Conservation (phyloP, 1,284 basidiomycete genomes). For the Irpex sp. region DNA sequence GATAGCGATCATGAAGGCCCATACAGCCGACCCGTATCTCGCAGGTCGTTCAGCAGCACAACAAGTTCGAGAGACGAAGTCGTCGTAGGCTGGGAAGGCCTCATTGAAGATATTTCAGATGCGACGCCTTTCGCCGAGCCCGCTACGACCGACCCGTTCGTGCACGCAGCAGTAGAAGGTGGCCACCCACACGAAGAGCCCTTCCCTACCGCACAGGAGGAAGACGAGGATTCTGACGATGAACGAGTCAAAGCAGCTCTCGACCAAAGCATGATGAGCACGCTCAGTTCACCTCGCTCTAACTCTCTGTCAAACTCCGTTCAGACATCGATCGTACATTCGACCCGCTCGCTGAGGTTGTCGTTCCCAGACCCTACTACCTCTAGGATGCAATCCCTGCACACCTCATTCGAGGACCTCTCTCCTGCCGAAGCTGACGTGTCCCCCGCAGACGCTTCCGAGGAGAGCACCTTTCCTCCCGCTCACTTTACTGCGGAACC, state of each 20-base stretch:
- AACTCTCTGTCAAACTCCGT: conserved; percentile 42
- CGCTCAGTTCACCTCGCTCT: conserved; percentile 65
- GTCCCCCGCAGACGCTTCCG: conserved; percentile 17
- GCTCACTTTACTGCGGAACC: conserved; percentile 31
- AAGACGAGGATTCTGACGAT: conserved; percentile 40
- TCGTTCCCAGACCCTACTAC: conserved; percentile 77
- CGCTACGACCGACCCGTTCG: background rate
- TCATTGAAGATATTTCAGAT: conserved; percentile 56
- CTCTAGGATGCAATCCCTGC: conserved; percentile 47
- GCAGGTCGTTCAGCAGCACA: conserved; percentile 63
- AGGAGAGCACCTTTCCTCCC: conserved; percentile 6
- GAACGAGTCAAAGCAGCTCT: conserved; percentile 68
- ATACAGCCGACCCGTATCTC: conserved; percentile 49
- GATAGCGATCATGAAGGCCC: conserved; percentile 58
- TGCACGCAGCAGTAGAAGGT: background rate
- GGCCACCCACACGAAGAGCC: conserved; percentile 17
- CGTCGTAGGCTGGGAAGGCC: conserved; percentile 71
- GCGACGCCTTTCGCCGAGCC: conserved; percentile 25
- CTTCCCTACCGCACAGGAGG: conserved; percentile 19
- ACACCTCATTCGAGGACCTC: conserved; percentile 49
- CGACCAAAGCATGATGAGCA: conserved; percentile 77
- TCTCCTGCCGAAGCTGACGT: conserved; percentile 28
- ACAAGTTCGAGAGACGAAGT: conserved; percentile 63
- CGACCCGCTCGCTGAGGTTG: conserved; percentile 62
- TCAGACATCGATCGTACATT: conserved; percentile 49